These are phyloP conservation scores for Hydnomerulius pinastri DNA, from an alignment of 768 basidiomycete species.

Conservation along the genomic window DNA sequence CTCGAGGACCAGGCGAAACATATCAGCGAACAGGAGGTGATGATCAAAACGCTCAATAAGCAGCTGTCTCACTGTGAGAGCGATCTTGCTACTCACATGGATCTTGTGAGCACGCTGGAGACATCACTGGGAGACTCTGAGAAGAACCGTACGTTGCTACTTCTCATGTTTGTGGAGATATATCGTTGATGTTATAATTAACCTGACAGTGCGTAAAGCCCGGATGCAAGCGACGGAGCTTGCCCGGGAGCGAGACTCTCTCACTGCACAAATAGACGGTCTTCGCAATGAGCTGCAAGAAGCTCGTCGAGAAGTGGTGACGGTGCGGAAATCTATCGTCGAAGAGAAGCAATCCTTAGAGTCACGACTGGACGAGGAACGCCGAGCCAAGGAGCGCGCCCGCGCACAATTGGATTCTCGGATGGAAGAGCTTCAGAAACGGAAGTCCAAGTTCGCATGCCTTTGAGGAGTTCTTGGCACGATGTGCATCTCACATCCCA, in stretches of 20 bases:
- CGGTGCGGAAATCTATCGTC: slow-evolving; percentile 74
- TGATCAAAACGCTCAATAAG: slow-evolving; percentile 94
- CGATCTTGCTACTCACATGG: slow-evolving; percentile 90
- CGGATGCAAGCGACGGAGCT: slow-evolving; percentile 92
- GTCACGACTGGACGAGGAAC: slow-evolving; percentile 81
- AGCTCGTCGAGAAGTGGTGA: slow-evolving; percentile 77
- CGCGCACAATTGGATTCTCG: slow-evolving; percentile 85
- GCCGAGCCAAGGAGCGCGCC: slow-evolving; percentile 84
- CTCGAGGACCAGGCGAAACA: slow-evolving; percentile 76
- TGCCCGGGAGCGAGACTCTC: slow-evolving; percentile 79
- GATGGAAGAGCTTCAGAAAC: slow-evolving; percentile 80
- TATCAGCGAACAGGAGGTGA: slow-evolving; percentile 82
- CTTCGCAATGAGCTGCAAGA: slow-evolving; percentile 76
- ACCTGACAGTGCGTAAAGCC: slow-evolving; percentile 76
- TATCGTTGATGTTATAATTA: slow-evolving; percentile 11
- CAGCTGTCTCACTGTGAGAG: slow-evolving; percentile 91
- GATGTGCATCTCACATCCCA: background rate
- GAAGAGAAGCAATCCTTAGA: slow-evolving; percentile 90
- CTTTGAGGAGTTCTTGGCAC: slow-evolving; percentile 48
- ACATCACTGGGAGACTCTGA: slow-evolving; percentile 88
- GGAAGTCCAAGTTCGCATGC: slow-evolving; percentile 92
- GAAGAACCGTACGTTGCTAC: slow-evolving; percentile 74
- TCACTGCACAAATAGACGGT: slow-evolving; percentile 62
- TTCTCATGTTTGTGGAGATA: slow-evolving; percentile 2
- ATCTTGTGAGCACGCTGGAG: slow-evolving; percentile 83